Evolutionary conservation across 2,329 filamentous ascomycete genomes (phyloP).

Genomic region (Clonostachys solani): DNA sequence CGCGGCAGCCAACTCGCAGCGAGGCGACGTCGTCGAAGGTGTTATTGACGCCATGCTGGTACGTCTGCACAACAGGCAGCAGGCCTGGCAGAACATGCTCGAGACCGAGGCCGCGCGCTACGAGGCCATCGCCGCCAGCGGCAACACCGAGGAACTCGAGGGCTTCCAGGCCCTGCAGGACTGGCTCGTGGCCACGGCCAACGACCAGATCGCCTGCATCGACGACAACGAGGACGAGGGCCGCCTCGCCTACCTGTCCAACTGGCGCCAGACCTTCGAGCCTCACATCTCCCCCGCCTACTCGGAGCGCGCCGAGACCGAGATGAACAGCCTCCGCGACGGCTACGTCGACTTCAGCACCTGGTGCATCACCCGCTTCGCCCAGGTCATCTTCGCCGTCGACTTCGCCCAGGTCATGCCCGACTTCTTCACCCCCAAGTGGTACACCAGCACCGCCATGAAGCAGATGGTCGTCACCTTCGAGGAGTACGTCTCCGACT

Average conservation of each 20-base stretch:
- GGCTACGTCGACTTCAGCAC: slow-evolving; percentile 94
- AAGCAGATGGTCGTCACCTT: slow-evolving; percentile 93
- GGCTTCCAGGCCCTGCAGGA: slow-evolving; percentile 81
- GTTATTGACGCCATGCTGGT: slow-evolving; percentile 96
- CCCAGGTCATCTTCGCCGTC: slow-evolving; percentile 80
- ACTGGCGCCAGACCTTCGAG: slow-evolving; percentile 81
- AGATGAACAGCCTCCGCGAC: slow-evolving; percentile 74
- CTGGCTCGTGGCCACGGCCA: slow-evolving; percentile 94
- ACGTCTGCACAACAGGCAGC: slow-evolving; percentile 76
- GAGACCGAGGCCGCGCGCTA: slow-evolving; percentile 80
- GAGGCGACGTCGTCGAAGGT: slow-evolving; percentile 87
- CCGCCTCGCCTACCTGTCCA: slow-evolving; percentile 76
- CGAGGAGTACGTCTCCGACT: slow-evolving; percentile 90
- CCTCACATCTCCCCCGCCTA: slow-evolving; percentile 77
- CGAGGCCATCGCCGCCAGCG: slow-evolving; percentile 33
- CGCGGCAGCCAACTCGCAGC: slow-evolving; percentile 78
- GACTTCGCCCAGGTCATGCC: slow-evolving; percentile 82
- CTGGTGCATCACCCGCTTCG: slow-evolving; percentile 86
- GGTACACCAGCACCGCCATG: slow-evolving; percentile 86
- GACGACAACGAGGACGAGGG: slow-evolving; percentile 81
- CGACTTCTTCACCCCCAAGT: slow-evolving; percentile 86
- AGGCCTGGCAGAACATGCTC: slow-evolving; percentile 81
- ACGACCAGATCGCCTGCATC: slow-evolving; percentile 98
- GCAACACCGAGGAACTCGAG: slow-evolving; percentile 45
- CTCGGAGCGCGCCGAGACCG: slow-evolving; percentile 66